Evolutionary conservation across 495 filamentous ascomycete genomes (phyloP).

Genomic region (Podospora fimiseda): DNA sequence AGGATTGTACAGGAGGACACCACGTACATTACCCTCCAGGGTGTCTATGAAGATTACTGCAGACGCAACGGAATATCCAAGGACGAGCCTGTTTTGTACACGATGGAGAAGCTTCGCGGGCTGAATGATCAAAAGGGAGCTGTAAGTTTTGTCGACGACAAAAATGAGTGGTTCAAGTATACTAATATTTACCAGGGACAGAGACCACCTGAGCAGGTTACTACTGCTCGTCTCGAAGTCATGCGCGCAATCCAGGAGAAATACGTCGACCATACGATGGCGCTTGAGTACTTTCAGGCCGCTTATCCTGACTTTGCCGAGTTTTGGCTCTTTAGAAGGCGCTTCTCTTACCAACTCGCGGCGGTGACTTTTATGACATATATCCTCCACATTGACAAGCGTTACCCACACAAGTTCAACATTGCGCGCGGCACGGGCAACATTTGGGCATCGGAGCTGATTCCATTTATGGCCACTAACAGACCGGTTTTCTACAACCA

Average conservation of each 20-base stretch:
- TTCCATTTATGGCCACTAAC: constrained; percentile 70
- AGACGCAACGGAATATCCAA: constrained; percentile 77
- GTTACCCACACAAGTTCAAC: constrained; percentile 89
- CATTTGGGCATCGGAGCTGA: constrained; percentile 92
- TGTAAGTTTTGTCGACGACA: constrained; percentile 44
- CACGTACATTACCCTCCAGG: constrained; percentile 89
- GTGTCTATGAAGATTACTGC: constrained; percentile 92
- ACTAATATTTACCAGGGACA: constrained; percentile 31
- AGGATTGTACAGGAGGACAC: constrained; percentile 91
- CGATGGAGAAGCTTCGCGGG: constrained; percentile 83
- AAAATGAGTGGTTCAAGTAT: too few relatives aligned
- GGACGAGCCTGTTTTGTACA: constrained; percentile 91
- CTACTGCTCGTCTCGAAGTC: constrained; percentile 70
- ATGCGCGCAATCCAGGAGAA: constrained; percentile 86
- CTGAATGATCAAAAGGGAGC: constrained; percentile 60
- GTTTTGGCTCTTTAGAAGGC: constrained; percentile 96
- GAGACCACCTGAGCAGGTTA: constrained; percentile 60
- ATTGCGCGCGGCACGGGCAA: constrained; percentile 86
- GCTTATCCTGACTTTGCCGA: constrained; percentile 85
- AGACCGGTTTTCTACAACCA: constrained; percentile 89
- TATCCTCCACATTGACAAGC: constrained; percentile 88
- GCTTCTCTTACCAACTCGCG: constrained; percentile 95
- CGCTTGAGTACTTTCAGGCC: constrained; percentile 82
- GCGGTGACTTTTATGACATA: constrained; percentile 98
- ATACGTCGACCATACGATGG: constrained; percentile 73